Evolutionary conservation across 345 rosid genomes (phyloP), one percentile per base, ranked within the genome.

Genomic region (Turnera subulata): DNA sequence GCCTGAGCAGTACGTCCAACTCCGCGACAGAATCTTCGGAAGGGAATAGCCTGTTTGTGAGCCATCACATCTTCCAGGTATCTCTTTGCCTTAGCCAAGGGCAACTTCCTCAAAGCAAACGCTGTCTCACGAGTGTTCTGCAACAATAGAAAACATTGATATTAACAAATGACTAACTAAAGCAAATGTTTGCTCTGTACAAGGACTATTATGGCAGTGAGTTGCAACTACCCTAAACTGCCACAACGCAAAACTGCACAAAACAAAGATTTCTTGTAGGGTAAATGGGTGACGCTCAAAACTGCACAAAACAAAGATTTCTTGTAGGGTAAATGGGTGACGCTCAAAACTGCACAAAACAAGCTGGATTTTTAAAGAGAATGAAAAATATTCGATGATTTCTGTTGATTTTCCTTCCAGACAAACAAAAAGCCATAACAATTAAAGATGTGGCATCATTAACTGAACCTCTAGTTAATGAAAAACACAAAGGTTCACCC

Each of bases 1-100:
- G 97, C 99, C 76, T 94, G 99, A 49, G 99, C 99, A 75, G 99
- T 94, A n/a, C 97, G 80, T n/a, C 97, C 99, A 5, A 94, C 96
- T 44, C 97, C 99, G 62, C 97, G 33, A 19, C 97, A 94, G 73
- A 82, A 94, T 8, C 96, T 91, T 7, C 92, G 71, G 85, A 94
- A 94, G n/a, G 99, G 99, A n/a, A 94, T 88, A 11, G 99, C 99
- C 71, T 94, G 99, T 69, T 94, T 94, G 76, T 94, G 99, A 18
- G 75, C 95, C 62, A 88, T 70, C 59, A 94, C 99, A 90, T 90
- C 97, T 52, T 94, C 99, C 69, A 94, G 62, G 56, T 94, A 94
- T 55, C 96, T 85, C 84, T 94, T 94, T 0, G 97, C 97, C 95
- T 87, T 88, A 45, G 46, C 64, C 81, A 94, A 75, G 63, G 96